Evolutionary conservation across 2,329 filamentous ascomycete species (phyloP).

Genomic region (Fusarium proliferatum): DNA sequence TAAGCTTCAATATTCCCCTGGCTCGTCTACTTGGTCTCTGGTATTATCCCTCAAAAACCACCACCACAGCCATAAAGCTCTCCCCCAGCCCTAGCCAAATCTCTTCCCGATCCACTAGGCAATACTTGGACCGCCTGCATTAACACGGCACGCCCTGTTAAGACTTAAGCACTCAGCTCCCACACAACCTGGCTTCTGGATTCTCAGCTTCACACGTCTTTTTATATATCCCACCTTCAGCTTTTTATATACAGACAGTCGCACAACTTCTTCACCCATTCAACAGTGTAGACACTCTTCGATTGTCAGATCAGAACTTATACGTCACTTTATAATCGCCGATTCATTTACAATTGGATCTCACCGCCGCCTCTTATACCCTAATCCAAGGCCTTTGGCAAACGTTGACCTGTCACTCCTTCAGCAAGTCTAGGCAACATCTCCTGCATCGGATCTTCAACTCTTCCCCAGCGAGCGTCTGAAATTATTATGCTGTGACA

Average conservation of each 20-base stretch:
- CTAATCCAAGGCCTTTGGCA: slow-evolving; percentile 19
- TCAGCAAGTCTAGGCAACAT: neutral
- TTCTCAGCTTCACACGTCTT: slow-evolving; percentile 15
- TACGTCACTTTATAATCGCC: slow-evolving; percentile 6
- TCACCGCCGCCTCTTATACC: slow-evolving; percentile 13
- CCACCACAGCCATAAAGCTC: slow-evolving; percentile 6
- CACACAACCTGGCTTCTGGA: slow-evolving; percentile 14
- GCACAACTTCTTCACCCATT: neutral
- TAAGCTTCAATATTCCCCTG: slow-evolving; percentile 12
- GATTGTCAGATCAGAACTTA: neutral
- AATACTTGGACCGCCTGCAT: slow-evolving; percentile 31
- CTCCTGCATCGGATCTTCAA: slow-evolving; percentile 2
- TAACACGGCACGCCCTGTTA: slow-evolving; percentile 25
- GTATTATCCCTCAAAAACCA: slow-evolving; percentile 11
- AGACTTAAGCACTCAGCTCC: slow-evolving; percentile 33
- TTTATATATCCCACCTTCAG: slow-evolving; percentile 16
- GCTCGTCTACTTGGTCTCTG: slow-evolving; percentile 10
- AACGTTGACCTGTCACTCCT: neutral
- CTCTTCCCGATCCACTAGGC: slow-evolving; percentile 35
- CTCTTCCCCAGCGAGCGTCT: neutral
- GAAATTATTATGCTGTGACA: slow-evolving; percentile 30
- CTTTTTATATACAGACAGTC: slow-evolving; percentile 10
- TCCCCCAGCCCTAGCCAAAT: slow-evolving; percentile 31
- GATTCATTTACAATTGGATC: slow-evolving; percentile 2
- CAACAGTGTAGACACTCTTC: neutral